A percentile compares a stretch with the other conserved stretches of the same genome.
These are phyloP conservation scores for Salvia miltiorrhiza DNA, from an alignment of 257 asterid species.

Conservation along the genomic window DNA sequence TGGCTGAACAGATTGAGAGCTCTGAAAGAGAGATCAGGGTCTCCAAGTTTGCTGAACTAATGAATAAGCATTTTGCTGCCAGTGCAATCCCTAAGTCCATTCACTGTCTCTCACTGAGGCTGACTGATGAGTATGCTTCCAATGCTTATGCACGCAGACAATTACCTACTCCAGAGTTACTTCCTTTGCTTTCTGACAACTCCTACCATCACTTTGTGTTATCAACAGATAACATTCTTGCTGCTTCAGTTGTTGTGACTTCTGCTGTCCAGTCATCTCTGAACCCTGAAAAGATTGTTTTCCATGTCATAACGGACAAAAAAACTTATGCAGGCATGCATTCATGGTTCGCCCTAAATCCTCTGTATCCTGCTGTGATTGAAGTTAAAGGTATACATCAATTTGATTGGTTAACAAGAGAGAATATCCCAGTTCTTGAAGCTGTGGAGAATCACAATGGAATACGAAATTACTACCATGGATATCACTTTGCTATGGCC, in stretches of 20 bases:
- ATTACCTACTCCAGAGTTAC: slow-evolving; percentile 94
- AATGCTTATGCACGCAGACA: too few relatives aligned
- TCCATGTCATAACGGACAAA: slow-evolving; percentile 97
- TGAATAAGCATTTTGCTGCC: slow-evolving; percentile 92
- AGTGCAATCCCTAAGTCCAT: slow-evolving; percentile 91
- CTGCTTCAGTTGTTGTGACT: slow-evolving; percentile 91
- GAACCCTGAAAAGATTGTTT: slow-evolving; percentile 77
- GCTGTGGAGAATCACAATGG: slow-evolving; percentile 83
- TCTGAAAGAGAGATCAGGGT: slow-evolving; percentile 80
- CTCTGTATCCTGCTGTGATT: slow-evolving; percentile 74
- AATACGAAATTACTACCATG: slow-evolving; percentile 86
- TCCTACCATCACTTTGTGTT: slow-evolving; percentile 78
- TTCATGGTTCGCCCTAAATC: slow-evolving; percentile 94
- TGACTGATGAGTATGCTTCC: slow-evolving; percentile 96
- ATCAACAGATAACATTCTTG: slow-evolving; percentile 94
- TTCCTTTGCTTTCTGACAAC: slow-evolving; percentile 83
- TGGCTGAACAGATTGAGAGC: slow-evolving; percentile 45
- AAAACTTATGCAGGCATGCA: slow-evolving; percentile 99
- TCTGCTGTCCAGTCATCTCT: slow-evolving; percentile 80
- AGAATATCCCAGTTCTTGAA: slow-evolving; percentile 97
- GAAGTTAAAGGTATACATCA: slow-evolving; percentile 97
- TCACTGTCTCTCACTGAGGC: slow-evolving; percentile 87
- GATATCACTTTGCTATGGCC: slow-evolving; percentile 81
- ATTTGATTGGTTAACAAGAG: slow-evolving; percentile 96
- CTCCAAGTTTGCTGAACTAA: slow-evolving; percentile 78